Percentiles rank a stretch among this genome's conserved stretches.
Conservation (phyloP, 108 stramenopile genomes). For the Bacterosira constricta region DNA sequence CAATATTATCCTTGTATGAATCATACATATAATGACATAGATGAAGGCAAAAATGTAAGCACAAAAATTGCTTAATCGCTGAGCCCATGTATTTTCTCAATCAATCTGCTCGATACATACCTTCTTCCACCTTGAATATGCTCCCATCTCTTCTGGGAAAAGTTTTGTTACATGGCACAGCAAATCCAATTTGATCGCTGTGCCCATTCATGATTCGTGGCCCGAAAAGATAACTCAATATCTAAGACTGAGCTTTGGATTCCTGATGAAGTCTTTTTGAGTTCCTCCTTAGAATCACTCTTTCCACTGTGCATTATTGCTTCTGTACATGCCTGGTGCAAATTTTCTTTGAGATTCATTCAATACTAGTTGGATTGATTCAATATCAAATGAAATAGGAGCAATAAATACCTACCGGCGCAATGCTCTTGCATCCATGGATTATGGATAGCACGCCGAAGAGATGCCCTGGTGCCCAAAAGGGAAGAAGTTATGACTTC, state of each 20-base stretch:
- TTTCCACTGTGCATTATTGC: conserved; percentile 9
- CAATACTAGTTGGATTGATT: neutral
- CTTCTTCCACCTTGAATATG: conserved; percentile 72
- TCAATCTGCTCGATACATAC: no score
- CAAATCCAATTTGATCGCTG: conserved; percentile 41
- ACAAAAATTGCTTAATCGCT: no score
- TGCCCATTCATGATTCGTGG: conserved; percentile 36
- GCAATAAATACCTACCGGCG: conserved; percentile 45
- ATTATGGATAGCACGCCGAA: conserved; percentile 65
- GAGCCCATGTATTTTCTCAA: no score
- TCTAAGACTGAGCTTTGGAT: conserved; percentile 24
- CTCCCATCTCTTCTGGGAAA: conserved; percentile 80
- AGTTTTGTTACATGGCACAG: conserved; percentile 55
- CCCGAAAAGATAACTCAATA: conserved; percentile 54
- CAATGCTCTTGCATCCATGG: conserved; percentile 73
- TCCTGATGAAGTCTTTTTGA: conserved; percentile 7
- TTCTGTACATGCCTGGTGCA: conserved; percentile 21
- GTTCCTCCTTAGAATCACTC: neutral
- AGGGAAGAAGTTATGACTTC: conserved; percentile 54
- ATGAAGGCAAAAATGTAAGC: no score
- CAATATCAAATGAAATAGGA: neutral
- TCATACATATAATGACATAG: conserved; percentile 72
- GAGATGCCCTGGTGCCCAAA: conserved; percentile 54
- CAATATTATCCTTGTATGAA: conserved; percentile 32
- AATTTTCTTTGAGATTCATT: conserved; percentile 24